Percentiles rank a stretch among this genome's conserved stretches.
phyloP scores from a whole-genome alignment of 208 protist species.

The Entamoeba moshkovskii region DNA sequence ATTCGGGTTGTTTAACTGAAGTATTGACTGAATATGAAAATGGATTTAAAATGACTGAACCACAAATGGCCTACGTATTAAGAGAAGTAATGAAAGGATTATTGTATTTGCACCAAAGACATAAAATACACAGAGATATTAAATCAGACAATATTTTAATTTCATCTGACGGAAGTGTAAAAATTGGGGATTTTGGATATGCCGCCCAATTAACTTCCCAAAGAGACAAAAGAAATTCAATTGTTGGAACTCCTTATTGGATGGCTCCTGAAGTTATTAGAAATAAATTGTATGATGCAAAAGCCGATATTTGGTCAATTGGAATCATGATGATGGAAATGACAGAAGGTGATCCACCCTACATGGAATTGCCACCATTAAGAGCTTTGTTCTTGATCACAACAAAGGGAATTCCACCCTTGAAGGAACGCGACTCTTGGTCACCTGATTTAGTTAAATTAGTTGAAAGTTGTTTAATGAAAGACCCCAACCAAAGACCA shows the following conservation, averaged over 20 bases:
- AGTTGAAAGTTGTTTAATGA: slow-evolving; percentile 22
- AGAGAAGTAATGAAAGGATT: slow-evolving; percentile 14
- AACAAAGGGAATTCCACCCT: slow-evolving; percentile 17
- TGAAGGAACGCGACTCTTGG: slow-evolving; percentile 26
- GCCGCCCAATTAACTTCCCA: not conserved
- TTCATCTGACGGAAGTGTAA: not conserved
- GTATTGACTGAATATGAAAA: slow-evolving; percentile 18
- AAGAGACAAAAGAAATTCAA: not conserved
- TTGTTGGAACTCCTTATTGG: slow-evolving; percentile 19
- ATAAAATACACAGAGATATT: slow-evolving; percentile 21
- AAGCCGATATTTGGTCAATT: slow-evolving; percentile 19
- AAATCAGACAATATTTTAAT: slow-evolving; percentile 25
- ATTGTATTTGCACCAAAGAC: slow-evolving; percentile 12
- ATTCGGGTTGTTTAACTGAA: slow-evolving; percentile 41
- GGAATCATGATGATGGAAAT: slow-evolving; percentile 14
- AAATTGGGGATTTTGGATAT: slow-evolving; percentile 28
- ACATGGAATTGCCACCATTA: not conserved
- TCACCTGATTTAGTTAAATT: slow-evolving; percentile 29
- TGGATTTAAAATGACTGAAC: not conserved
- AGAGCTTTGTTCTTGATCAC: not conserved
- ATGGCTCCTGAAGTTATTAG: slow-evolving; percentile 25
- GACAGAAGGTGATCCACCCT: slow-evolving; percentile 8
- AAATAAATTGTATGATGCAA: not conserved
- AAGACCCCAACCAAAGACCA: slow-evolving; percentile 27
- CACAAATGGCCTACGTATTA: not conserved